Evolutionary conservation across 345 rosid genomes (phyloP).

Genomic region (Raphanus sativus): DNA sequence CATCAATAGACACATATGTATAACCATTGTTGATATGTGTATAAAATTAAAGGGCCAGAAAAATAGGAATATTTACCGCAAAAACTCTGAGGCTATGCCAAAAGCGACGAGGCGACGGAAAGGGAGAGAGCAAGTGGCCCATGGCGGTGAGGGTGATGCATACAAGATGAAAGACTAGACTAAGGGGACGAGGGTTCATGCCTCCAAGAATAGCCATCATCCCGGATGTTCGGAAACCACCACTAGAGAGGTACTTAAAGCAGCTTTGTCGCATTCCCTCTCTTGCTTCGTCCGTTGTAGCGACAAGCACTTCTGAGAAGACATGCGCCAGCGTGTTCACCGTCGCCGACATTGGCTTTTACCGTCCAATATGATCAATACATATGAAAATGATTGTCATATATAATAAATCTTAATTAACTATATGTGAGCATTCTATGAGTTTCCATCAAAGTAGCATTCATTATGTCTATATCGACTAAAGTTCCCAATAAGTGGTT

Average conservation of each 20-base stretch:
- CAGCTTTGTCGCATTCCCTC: slow-evolving; percentile 40
- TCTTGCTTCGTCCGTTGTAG: slow-evolving; percentile 35
- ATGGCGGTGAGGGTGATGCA: slow-evolving; percentile 34
- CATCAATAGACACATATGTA: background rate
- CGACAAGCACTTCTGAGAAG: slow-evolving; percentile 29
- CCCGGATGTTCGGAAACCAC: slow-evolving; percentile 28
- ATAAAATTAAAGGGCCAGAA: background rate
- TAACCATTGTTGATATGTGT: background rate
- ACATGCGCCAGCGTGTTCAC: slow-evolving; percentile 40
- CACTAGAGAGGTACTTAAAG: slow-evolving; percentile 33
- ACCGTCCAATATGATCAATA: background rate
- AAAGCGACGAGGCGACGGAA: slow-evolving; percentile 40
- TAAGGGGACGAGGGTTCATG: slow-evolving; percentile 34
- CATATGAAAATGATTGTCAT: background rate
- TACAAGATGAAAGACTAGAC: slow-evolving; percentile 36
- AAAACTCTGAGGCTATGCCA: slow-evolving; percentile 38
- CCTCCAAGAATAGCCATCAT: slow-evolving; percentile 39
- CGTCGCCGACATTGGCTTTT: slow-evolving; percentile 41
- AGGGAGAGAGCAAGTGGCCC: slow-evolving; percentile 36
- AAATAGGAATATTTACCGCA: slow-evolving; percentile 9
- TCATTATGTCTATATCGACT: no score
- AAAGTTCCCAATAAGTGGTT: background rate
- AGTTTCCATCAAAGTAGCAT: no score
- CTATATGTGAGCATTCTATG: no score
- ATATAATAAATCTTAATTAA: background rate